A percentile compares a stretch with the other conserved stretches of the same genome.
Evolutionary conservation across 352 stramenopile species (phyloP).

Genomic region (Globisporangium recalcitrans): DNA sequence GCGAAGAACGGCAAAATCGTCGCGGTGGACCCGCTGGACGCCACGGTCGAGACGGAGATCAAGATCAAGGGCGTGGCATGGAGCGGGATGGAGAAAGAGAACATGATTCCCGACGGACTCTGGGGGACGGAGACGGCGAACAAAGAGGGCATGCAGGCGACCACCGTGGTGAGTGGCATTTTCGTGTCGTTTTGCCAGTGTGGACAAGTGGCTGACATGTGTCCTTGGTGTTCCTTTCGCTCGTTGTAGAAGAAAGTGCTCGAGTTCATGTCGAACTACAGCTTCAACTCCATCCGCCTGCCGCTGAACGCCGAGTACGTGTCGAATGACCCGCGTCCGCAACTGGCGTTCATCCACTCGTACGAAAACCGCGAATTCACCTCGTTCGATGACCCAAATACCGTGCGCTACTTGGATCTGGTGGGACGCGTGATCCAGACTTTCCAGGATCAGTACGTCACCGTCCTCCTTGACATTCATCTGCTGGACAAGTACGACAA

Average conservation of each 20-base stretch:
- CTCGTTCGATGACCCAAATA: conserved; percentile 33
- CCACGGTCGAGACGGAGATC: conserved; percentile 39
- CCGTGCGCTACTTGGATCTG: conserved; percentile 53
- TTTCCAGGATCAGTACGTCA: conserved; percentile 43
- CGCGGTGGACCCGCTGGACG: conserved; percentile 37
- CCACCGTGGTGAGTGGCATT: conserved; percentile 34
- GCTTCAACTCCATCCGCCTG: conserved; percentile 60
- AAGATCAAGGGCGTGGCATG: conserved; percentile 61
- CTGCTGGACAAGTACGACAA: conserved; percentile 40
- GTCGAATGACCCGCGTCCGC: conserved; percentile 31
- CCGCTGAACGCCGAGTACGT: conserved; percentile 53
- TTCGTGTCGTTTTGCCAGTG: background rate
- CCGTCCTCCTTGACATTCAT: conserved; percentile 59
- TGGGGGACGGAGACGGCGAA: conserved; percentile 34
- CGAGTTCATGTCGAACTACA: conserved; percentile 48
- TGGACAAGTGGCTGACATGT: background rate
- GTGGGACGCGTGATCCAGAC: conserved; percentile 49
- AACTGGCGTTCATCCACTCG: conserved; percentile 46
- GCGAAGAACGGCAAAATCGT: conserved; percentile 48
- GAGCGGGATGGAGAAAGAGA: conserved; percentile 64
- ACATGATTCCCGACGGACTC: conserved; percentile 62
- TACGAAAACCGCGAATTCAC: conserved; percentile 66
- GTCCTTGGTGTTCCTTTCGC: background rate
- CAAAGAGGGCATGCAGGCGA: conserved; percentile 33
- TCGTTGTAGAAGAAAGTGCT: conserved; percentile 32